Evolutionary conservation across 495 filamentous ascomycete species (phyloP).

Genomic region (Lophiotrema nucula): DNA sequence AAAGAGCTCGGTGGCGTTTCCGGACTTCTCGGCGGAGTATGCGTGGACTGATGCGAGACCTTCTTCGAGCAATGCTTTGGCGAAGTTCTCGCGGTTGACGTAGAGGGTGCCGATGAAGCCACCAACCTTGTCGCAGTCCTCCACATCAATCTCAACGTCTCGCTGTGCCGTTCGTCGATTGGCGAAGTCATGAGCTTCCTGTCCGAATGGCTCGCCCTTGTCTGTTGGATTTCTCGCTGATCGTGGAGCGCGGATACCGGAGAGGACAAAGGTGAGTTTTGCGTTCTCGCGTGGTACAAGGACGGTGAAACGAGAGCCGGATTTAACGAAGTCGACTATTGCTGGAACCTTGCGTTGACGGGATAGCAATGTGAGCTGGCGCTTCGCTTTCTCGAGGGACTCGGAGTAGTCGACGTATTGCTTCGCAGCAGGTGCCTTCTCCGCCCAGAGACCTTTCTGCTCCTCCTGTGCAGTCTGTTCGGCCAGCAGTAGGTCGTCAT

Average conservation of each 20-base stretch:
- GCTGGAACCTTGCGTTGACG: slow-evolving; percentile 91
- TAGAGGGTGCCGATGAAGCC: slow-evolving; percentile 96
- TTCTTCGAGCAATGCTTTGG: slow-evolving; percentile 90
- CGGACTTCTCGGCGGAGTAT: slow-evolving; percentile 94
- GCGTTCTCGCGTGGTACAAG: slow-evolving; percentile 89
- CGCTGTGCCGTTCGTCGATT: slow-evolving; percentile 86
- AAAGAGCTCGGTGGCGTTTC: slow-evolving; percentile 80
- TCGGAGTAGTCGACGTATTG: slow-evolving; percentile 88
- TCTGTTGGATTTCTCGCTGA: slow-evolving; percentile 80
- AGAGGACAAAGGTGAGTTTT: slow-evolving; percentile 93
- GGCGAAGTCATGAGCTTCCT: slow-evolving; percentile 89
- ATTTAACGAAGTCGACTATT: slow-evolving; percentile 95
- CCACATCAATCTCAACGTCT: slow-evolving; percentile 94
- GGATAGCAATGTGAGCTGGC: slow-evolving; percentile 79
- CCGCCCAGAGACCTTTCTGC: slow-evolving; percentile 89
- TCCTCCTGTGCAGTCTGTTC: slow-evolving; percentile 83
- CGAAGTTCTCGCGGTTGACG: slow-evolving; percentile 93
- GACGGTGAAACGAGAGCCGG: slow-evolving; percentile 88
- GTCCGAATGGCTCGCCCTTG: slow-evolving; percentile 86
- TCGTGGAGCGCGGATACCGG: slow-evolving; percentile 87
- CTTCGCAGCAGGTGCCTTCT: slow-evolving; percentile 76
- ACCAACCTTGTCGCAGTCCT: slow-evolving; percentile 92
- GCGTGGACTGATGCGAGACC: slow-evolving; percentile 86
- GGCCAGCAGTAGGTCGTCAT: slow-evolving; percentile 85
- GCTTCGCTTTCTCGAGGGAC: slow-evolving; percentile 89